phyloP scores from a whole-genome alignment of 2,329 filamentous ascomycete species.

The Lecanicillium sp. region DNA sequence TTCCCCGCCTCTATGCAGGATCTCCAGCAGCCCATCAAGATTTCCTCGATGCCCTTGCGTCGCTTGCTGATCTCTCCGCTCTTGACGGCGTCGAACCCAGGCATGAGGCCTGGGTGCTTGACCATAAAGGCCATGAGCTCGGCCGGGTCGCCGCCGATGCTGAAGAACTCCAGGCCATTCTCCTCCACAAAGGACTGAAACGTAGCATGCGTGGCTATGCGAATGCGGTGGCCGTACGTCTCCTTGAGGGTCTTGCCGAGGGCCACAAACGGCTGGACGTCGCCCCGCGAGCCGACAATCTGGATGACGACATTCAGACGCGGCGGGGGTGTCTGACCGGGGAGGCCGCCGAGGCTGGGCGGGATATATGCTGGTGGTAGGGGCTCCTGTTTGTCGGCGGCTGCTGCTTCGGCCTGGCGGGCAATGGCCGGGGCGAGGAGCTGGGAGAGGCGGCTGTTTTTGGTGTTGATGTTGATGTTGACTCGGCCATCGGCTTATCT shows the following conservation, averaged over 20 bases:
- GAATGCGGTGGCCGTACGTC: constrained; percentile 62
- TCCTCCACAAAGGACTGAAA: constrained; percentile 64
- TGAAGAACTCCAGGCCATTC: constrained; percentile 67
- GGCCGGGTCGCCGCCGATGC: constrained; percentile 67
- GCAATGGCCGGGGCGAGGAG: constrained; percentile 59
- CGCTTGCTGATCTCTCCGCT: constrained; percentile 71
- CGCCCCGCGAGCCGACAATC: constrained; percentile 66
- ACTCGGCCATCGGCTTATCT: constrained; percentile 73
- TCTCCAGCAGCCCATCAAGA: constrained; percentile 79
- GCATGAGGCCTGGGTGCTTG: constrained; percentile 80
- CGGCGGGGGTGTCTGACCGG: constrained; percentile 48
- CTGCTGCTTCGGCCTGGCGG: constrained; percentile 43
- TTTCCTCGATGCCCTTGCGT: constrained; percentile 67
- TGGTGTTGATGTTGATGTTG: constrained; percentile 72
- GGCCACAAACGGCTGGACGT: constrained; percentile 70
- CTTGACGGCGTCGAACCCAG: constrained; percentile 67
- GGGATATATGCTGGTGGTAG: constrained; percentile 66
- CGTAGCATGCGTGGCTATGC: constrained; percentile 63
- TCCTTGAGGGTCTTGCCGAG: constrained; percentile 58
- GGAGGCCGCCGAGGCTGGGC: constrained; percentile 59
- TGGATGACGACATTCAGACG: constrained; percentile 65
- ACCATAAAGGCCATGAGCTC: constrained; percentile 88
- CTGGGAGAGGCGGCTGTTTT: constrained; percentile 55
- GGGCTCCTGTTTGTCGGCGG: constrained; percentile 20
- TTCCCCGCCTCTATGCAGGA: constrained; percentile 76